These are phyloP conservation scores for Leccinum aurantiacum DNA, from an alignment of 768 basidiomycete genomes.

Conservation along the genomic window DNA sequence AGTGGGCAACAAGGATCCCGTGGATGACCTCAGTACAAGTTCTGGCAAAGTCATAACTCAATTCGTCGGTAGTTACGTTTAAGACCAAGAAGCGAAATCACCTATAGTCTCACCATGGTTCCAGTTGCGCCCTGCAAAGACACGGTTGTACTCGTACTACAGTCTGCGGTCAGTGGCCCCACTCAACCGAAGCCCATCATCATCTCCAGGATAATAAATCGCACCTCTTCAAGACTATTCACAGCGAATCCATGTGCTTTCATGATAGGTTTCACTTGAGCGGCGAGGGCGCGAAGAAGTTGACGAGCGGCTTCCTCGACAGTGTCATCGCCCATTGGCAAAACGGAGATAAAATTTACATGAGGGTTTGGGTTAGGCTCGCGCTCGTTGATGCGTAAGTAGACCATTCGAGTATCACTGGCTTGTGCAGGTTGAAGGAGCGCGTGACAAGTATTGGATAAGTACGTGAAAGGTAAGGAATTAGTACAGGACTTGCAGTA, in stretches of 20 bases:
- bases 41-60: slow-evolving; percentile 43
- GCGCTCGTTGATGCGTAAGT: slow-evolving; percentile 65
- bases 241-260: slow-evolving; percentile 72
- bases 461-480: not conserved
- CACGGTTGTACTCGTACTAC: slow-evolving; percentile 75
- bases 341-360: slow-evolving; percentile 71
- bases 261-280: slow-evolving; percentile 84
- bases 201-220: slow-evolving; percentile 1
- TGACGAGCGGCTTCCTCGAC: slow-evolving; percentile 66
- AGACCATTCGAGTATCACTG: slow-evolving; percentile 49
- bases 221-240: slow-evolving; percentile 81
- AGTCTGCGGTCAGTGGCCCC: not conserved
- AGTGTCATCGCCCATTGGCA: slow-evolving; percentile 43
- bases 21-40: slow-evolving; percentile 64
- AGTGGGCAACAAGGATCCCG: slow-evolving; percentile 60
- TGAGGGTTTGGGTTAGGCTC: slow-evolving; percentile 73
- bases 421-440: not conserved
- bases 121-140: slow-evolving; percentile 86
- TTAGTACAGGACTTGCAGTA: not conserved
- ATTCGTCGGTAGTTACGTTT: not conserved
- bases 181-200: not conserved
- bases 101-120: slow-evolving; percentile 80
- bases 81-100: slow-evolving; percentile 24
- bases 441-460: not conserved
- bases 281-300: slow-evolving; percentile 74